Evolutionary conservation across 1,284 basidiomycete genomes (phyloP), one percentile per base, ranked within the genome.

Genomic region (Boletellus deceptivus): DNA sequence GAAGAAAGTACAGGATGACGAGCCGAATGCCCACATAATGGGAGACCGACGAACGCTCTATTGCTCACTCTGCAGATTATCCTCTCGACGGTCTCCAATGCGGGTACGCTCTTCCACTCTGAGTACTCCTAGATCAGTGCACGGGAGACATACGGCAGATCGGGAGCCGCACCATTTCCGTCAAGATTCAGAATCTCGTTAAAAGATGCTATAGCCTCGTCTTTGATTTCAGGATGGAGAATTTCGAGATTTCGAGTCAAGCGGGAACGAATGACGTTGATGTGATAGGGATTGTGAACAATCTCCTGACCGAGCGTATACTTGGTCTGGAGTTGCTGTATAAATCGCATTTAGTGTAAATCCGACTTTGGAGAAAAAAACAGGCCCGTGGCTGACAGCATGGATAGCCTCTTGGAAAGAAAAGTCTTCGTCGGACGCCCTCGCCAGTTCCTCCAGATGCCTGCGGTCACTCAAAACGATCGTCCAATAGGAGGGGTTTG

Each of bases 391-490:
- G 44, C 63, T 42, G 48, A 75, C 76, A 8, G 74, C 72, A 11
- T 61, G 52, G 2, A 59, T 33, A 0, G 69, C 74, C 14, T 68
- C 70, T 0, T 52, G 14, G 34, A 72, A 65, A 0, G 74, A 77
- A 7, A 79, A 49, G 4, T 62, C 55, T 14, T 74, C 70, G 17
- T 74, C 74, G 0, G 68, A 60, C 1, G 72, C 70, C 31, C 60
- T 72, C 3, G 69, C 60, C 11, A 79, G 42, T 38, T 80, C 77
- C 3, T 76, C 72, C 7, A 76, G 56, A n/a, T 70, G 55, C n/a
- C 64, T 55, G 0, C 54, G 62, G 5, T 61, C 70, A 25, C 59
- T 70, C 1, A 76, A 51, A 22, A 79, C 36, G 16, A 80, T 65
- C 0, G 68, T 49, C 78, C 77, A 80, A 34, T 59, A 55, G 24